A percentile compares a stretch with the other conserved stretches of the same genome.
Evolutionary conservation across 352 stramenopile genomes (phyloP).

Genomic region (Globisporangium cederbergense): DNA sequence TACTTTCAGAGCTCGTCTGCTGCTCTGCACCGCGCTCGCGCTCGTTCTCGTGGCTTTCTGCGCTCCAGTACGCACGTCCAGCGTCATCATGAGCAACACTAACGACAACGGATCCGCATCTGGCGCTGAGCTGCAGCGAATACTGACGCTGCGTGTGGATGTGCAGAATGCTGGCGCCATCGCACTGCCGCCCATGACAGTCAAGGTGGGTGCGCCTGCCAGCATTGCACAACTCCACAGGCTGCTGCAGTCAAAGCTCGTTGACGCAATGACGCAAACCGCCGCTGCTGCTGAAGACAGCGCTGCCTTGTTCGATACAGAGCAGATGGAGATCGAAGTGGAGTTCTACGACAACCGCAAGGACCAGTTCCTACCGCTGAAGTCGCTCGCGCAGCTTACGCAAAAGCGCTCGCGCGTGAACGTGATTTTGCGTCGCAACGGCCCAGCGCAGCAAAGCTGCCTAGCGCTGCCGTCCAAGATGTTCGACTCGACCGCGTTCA

Average conservation of each 20-base stretch:
- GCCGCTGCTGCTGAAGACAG: not conserved
- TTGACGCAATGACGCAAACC: not conserved
- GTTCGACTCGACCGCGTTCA: slow-evolving; percentile 56
- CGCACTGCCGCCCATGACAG: slow-evolving; percentile 7
- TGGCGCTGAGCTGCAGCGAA: not conserved
- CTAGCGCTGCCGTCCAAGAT: slow-evolving; percentile 50
- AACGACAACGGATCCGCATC: not conserved
- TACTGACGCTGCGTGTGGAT: slow-evolving; percentile 18
- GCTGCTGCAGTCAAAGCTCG: slow-evolving; percentile 5
- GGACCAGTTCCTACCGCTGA: slow-evolving; percentile 31
- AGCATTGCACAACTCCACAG: slow-evolving; percentile 8
- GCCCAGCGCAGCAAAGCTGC: slow-evolving; percentile 13
- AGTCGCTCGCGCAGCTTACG: slow-evolving; percentile 22
- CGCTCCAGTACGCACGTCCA: not conserved
- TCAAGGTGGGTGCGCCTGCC: slow-evolving; percentile 6
- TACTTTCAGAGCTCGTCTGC: not conserved
- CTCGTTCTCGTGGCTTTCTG: not conserved
- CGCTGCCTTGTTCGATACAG: not conserved
- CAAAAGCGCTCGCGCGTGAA: slow-evolving; percentile 35
- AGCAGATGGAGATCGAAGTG: slow-evolving; percentile 25
- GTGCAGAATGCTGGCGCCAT: slow-evolving; percentile 14
- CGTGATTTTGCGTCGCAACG: slow-evolving; percentile 27
- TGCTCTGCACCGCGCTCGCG: not conserved
- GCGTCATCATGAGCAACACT: not conserved
- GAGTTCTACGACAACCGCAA: slow-evolving; percentile 37